A percentile compares a stretch with the other conserved stretches of the same genome.
Evolutionary conservation across 805 yeast genomes (phyloP).

Genomic region (fission yeast (Schizosaccharomyces pombe)): DNA sequence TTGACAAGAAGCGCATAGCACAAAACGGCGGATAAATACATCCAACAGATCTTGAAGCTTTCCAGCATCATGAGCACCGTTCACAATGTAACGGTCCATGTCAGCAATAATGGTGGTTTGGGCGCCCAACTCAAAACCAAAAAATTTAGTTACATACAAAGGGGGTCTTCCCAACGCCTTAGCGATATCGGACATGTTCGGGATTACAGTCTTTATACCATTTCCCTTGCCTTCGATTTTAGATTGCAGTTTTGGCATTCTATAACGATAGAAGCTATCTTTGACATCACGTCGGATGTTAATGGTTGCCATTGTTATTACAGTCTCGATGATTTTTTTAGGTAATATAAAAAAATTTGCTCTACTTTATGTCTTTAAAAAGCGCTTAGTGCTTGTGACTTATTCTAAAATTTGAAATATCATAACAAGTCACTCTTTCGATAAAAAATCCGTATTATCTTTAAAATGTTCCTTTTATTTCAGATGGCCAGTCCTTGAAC

Average conservation of each 20-base stretch:
- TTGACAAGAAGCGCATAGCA: slow-evolving; percentile 80
- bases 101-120: slow-evolving; percentile 65
- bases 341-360: neutral
- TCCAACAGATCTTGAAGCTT: slow-evolving; percentile 85
- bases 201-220: slow-evolving; percentile 90
- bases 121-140: slow-evolving; percentile 93
- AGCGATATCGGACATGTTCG: slow-evolving; percentile 78
- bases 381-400: neutral
- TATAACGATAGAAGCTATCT: slow-evolving; percentile 97
- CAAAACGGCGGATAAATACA: slow-evolving; percentile 80
- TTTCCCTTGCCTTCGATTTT: slow-evolving; percentile 97
- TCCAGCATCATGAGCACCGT: slow-evolving; percentile 78
- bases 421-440: neutral
- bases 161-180: slow-evolving; percentile 87
- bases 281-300: slow-evolving; percentile 86
- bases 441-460: neutral
- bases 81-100: slow-evolving; percentile 70
- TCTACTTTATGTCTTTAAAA: neutral
- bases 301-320: neutral
- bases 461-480: neutral
- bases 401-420: neutral
- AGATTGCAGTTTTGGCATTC: slow-evolving; percentile 94
- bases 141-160: slow-evolving; percentile 72
- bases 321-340: neutral
- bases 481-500: neutral